Base-by-base conservation (phyloP, 805 yeast species). In the Yarrowia yakushimensis region DNA sequence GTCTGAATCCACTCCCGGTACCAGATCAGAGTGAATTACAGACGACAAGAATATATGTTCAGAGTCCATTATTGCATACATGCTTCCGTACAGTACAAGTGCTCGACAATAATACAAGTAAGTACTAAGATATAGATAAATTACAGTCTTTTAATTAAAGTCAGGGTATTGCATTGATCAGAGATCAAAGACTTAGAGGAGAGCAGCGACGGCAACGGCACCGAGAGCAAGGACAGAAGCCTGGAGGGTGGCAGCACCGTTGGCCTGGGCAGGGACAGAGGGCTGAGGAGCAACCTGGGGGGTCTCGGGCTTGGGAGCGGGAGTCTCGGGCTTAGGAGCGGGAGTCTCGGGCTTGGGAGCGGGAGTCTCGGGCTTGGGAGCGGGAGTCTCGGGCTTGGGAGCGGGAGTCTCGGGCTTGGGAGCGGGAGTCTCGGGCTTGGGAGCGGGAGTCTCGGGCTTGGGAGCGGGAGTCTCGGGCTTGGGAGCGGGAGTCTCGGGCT, bases 121-220 rank as follows among this genome's bases (percentile, higher is more conserved):
- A n/a, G n/a, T n/a, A n/a, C n/a, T n/a, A n/a, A n/a, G n/a, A n/a
- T n/a, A n/a, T n/a, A n/a, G n/a, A 34, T 36, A 17, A 25, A 36
- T 36, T 33, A 36, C 43, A 36, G 59, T 52, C 25, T 36, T 48
- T 48, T 33, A 48, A 36, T 52, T 52, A 52, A 36, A 52, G 59
- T 43, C 42, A 33, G 27, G 43, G 34, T 43, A 28, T 17, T 15
- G 59, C 59, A 52, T 23, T 36, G 43, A 25, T 52, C 59, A 52
- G n/a, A n/a, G n/a, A n/a, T n/a, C n/a, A 52, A 52, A 52, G 25
- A 52, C 59, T 52, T 52, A 52, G 59, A 52, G 59, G 39, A 55
- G 48, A 39, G 61, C 61, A 11, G 48, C 61, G 17, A 41, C 61
- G 48, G 48, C 61, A 6, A 55, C 61, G 48, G 61, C 61, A 55